Evolutionary conservation across 2,329 filamentous ascomycete species (phyloP).

Genomic region (Fusarium sp.): DNA sequence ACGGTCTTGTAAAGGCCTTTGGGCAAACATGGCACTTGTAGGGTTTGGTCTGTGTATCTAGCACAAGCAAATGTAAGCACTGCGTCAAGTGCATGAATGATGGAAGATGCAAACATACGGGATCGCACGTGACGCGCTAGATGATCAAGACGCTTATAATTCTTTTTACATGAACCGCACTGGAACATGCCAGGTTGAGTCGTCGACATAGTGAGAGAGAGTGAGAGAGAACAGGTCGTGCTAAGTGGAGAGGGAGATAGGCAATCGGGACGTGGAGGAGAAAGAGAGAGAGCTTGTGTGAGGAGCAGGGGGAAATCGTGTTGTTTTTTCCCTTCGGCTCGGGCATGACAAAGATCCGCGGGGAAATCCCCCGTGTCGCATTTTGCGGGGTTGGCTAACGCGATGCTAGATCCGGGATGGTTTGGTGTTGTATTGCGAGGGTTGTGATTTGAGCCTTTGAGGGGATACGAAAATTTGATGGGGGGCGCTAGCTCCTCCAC

Average conservation of each 20-base stretch:
- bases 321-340: constrained; percentile 9
- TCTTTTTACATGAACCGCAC: constrained; percentile 40
- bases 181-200: constrained; percentile 38
- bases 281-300: neutral
- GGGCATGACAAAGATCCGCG: constrained; percentile 2
- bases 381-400: constrained; percentile 5
- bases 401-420: neutral
- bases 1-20: constrained; percentile 45
- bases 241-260: constrained; percentile 2
- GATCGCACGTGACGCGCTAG: constrained; percentile 46
- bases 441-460: neutral
- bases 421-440: neutral
- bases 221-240: no score
- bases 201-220: neutral
- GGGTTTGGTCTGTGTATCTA: constrained; percentile 45
- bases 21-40: constrained; percentile 42
- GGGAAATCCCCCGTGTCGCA: neutral
- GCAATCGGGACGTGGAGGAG: constrained; percentile 25
- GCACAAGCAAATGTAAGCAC: neutral
- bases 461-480: neutral
- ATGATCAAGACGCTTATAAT: constrained; percentile 44
- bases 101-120: constrained; percentile 32
- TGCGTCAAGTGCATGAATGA: neutral
- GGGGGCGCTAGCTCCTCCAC: neutral
- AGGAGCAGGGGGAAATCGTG: constrained; percentile 3